Conservation (phyloP, 2,329 filamentous ascomycete genomes). For the Helicocarpus griseus region DNA sequence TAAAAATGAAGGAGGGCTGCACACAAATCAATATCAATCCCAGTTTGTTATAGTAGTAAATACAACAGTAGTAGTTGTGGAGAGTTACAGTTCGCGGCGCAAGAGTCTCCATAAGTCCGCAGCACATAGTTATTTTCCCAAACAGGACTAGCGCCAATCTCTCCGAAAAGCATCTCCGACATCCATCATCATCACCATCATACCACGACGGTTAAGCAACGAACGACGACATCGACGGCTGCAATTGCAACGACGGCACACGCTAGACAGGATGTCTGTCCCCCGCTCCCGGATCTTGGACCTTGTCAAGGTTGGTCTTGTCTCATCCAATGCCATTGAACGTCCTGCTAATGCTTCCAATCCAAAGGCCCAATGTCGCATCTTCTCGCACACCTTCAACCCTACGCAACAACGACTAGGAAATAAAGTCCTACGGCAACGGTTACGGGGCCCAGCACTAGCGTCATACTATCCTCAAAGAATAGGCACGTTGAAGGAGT, state of each 20-base stretch:
- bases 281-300: slow-evolving; percentile 48
- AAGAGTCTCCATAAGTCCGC: neutral
- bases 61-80: neutral
- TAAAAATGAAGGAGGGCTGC: too few relatives aligned
- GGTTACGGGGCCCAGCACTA: slow-evolving; percentile 71
- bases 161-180: neutral
- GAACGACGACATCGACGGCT: neutral
- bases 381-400: slow-evolving; percentile 89
- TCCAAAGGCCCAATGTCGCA: slow-evolving; percentile 69
- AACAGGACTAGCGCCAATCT: neutral
- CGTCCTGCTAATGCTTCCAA: neutral
- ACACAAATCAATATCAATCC: too few relatives aligned
- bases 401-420: slow-evolving; percentile 71
- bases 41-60: too few relatives aligned
- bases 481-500: slow-evolving; percentile 60
- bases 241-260: neutral
- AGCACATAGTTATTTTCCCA: neutral
- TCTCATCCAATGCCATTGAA: neutral
- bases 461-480: slow-evolving; percentile 82
- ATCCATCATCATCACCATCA: neutral
- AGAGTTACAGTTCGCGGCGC: too few relatives aligned
- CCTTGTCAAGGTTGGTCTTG: slow-evolving; percentile 60
- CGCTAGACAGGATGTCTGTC: slow-evolving; percentile 38
- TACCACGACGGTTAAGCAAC: neutral
- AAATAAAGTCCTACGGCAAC: slow-evolving; percentile 84